A percentile compares a stretch with the other conserved stretches of the same genome.
Evolutionary conservation across 164 flowering plant genomes (phyloP).

Genomic region (Liriodendron chinense): DNA sequence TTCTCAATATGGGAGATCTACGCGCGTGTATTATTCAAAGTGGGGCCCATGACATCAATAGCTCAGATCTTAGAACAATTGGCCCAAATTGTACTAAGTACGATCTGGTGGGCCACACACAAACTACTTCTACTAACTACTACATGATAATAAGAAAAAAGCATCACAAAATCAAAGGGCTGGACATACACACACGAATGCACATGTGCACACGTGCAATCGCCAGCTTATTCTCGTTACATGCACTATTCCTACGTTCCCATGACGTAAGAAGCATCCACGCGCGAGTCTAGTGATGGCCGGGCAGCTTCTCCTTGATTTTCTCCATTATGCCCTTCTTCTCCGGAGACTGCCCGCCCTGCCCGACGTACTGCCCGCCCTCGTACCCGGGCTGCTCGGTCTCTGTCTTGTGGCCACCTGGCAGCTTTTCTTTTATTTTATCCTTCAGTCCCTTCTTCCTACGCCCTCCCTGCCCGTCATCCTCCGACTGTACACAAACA

Average conservation of each 20-base stretch:
- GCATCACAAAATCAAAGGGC: neutral
- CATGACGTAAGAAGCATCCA: neutral
- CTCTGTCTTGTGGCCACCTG: conserved; percentile 27
- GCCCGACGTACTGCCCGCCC: conserved; percentile 15
- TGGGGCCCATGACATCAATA: too few relatives aligned
- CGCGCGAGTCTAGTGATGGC: neutral
- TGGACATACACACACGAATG: neutral
- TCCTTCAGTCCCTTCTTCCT: conserved; percentile 56
- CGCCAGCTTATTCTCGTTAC: neutral
- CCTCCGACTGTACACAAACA: conserved; percentile 44
- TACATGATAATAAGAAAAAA: neutral
- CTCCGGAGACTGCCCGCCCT: conserved; percentile 31
- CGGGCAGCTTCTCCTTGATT: conserved; percentile 67
- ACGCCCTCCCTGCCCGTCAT: conserved; percentile 65
- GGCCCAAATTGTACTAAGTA: too few relatives aligned
- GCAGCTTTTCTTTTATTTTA: conserved; percentile 57
- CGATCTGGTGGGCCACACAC: too few relatives aligned
- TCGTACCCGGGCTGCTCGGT: neutral
- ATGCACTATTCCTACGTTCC: neutral
- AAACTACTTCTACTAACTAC: too few relatives aligned
- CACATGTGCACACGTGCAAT: neutral
- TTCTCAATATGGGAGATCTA: too few relatives aligned
- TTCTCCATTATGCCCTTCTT: conserved; percentile 73
- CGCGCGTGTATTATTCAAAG: too few relatives aligned
- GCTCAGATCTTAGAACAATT: too few relatives aligned